Evolutionary conservation across 441 rosid genomes (phyloP), one percentile per base, ranked within the genome.

Genomic region (Mallotus repandus): DNA sequence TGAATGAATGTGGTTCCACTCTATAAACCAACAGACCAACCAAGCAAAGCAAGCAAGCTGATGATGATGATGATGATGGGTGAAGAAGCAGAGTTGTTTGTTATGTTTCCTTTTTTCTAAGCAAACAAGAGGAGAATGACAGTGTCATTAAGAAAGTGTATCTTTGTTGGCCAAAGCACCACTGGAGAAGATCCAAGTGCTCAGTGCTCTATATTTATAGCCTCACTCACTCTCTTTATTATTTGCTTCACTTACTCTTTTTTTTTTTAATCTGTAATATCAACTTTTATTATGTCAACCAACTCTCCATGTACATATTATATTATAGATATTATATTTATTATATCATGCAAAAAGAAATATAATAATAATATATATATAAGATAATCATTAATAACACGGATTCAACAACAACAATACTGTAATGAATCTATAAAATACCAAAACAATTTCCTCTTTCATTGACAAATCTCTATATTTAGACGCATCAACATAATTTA

Each of bases 91-190:
- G 41, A 38, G 41, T 38, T 38, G 41, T 38, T 48, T 53, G 61
- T 68, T 68, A 32, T 11, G 46, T 19, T 62, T 50, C 14, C 15
- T 18, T 10, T 7, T 41, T 7, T 64, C 16, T 41, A 38, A 22
- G 56, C 73, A 70, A 22, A 3, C 63, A 70, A 45, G 9, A 70
- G 19, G 12, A 29, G 57, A 56, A 61, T 32, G 68, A 60, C n/a
- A 62, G 68, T 14, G 76, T 8, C 70, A 64, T 55, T 54, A 52
- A 70, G 16, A 48, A 57, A 70, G 75, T 70, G 73, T 74, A 74
- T 71, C 76, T 70, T 74, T 70, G 64, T 74, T 74, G 78, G 73
- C 76, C 49, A 71, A 66, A 71, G 76, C 65, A 71, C 75, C 78
- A 59, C 81, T 79, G 81, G 54, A 66, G 66, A 74, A 74, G 48